phyloP scores from a whole-genome alignment of 2,329 filamentous ascomycete species.

The Alternaria sp. region DNA sequence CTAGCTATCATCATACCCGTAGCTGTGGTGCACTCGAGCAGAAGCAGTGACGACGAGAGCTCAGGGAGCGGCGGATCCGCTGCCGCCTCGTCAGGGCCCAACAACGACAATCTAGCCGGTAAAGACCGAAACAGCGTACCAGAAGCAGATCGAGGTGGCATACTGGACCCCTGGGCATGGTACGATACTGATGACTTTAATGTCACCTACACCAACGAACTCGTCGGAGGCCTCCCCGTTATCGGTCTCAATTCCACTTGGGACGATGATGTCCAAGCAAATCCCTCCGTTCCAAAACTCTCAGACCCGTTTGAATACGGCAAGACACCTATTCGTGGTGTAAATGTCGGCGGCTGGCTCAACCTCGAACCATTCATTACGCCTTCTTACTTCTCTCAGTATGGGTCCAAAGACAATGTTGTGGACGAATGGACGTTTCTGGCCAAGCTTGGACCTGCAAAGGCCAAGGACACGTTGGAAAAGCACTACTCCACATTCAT shows the following conservation, averaged over 20 bases:
- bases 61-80: conserved; percentile 31
- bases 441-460: conserved; percentile 70
- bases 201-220: conserved; percentile 86
- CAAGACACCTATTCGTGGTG: conserved; percentile 80
- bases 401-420: conserved; percentile 67
- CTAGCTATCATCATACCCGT: conserved; percentile 59
- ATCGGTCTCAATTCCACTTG: conserved; percentile 88
- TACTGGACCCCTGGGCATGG: conserved; percentile 91
- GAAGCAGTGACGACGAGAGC: conserved; percentile 47
- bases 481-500: conserved; percentile 91
- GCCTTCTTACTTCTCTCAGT: conserved; percentile 83
- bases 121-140: conserved; percentile 57
- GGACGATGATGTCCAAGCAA: conserved; percentile 83
- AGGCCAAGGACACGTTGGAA: conserved; percentile 75
- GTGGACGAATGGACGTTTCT: conserved; percentile 90
- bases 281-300: conserved; percentile 80
- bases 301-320: conserved; percentile 81
- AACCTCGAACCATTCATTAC: conserved; percentile 95
- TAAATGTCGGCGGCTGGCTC: conserved; percentile 94
- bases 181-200: conserved; percentile 91
- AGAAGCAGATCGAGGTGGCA: conserved; percentile 72
- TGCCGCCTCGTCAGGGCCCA: conserved; percentile 41
- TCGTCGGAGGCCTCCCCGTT: conserved; percentile 84
- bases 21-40: conserved; percentile 57
- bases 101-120: conserved; percentile 57